Percentiles rank a stretch among this genome's conserved stretches.
Evolutionary conservation across 768 basidiomycete genomes (phyloP).

Genomic region (Leucocoprinus sp.): DNA sequence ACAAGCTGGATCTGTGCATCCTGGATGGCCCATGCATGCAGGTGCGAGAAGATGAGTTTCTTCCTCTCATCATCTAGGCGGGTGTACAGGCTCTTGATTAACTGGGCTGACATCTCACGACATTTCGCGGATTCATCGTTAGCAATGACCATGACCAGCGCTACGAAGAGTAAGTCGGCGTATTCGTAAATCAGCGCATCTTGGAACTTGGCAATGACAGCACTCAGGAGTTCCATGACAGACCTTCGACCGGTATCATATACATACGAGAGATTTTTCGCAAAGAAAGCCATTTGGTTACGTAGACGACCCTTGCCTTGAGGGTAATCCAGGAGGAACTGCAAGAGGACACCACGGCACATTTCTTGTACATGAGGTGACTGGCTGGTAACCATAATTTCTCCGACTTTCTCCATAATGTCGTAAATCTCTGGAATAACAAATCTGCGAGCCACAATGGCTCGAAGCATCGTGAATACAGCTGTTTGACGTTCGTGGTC

Average conservation of each 20-base stretch:
- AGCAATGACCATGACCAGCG: slow-evolving; percentile 85
- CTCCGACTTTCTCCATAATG: slow-evolving; percentile 86
- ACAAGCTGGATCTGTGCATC: slow-evolving; percentile 50
- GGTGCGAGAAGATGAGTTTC: slow-evolving; percentile 51
- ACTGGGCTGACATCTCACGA: slow-evolving; percentile 77
- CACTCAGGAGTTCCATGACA: slow-evolving; percentile 89
- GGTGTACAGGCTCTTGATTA: slow-evolving; percentile 70
- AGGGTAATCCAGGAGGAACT: slow-evolving; percentile 95
- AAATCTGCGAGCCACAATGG: slow-evolving; percentile 85
- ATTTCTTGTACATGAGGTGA: slow-evolving; percentile 86
- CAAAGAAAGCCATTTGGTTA: slow-evolving; percentile 84
- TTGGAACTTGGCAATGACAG: slow-evolving; percentile 81
- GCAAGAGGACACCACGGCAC: slow-evolving; percentile 80
- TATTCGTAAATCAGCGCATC: slow-evolving; percentile 65
- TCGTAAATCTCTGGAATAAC: slow-evolving; percentile 97
- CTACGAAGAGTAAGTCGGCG: slow-evolving; percentile 82
- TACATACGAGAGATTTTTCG: slow-evolving; percentile 85
- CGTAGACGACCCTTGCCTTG: slow-evolving; percentile 89
- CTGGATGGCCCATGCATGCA: slow-evolving; percentile 75
- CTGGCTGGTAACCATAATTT: slow-evolving; percentile 90
- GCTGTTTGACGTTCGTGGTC: slow-evolving; percentile 79
- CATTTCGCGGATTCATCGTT: slow-evolving; percentile 92
- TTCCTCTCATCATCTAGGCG: slow-evolving; percentile 57
- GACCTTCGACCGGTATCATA: slow-evolving; percentile 87
- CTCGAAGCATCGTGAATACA: slow-evolving; percentile 82